These are phyloP conservation scores for Colletotrichum viniferum DNA, from an alignment of 2,329 filamentous ascomycete genomes.

Conservation along the genomic window DNA sequence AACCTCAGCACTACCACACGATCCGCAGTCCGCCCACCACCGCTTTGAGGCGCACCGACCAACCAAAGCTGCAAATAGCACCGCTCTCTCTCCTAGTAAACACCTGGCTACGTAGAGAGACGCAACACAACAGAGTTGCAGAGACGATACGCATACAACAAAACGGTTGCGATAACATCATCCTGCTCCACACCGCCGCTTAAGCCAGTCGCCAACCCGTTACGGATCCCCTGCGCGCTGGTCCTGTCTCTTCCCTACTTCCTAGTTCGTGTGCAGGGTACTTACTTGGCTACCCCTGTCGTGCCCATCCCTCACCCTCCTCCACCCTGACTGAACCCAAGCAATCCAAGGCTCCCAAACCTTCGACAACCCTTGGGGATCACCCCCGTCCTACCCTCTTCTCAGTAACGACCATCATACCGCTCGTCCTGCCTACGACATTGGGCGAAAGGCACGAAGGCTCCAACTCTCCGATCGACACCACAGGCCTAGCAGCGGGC, in stretches of 20 bases:
- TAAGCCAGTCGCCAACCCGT: background rate
- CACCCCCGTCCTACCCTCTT: background rate
- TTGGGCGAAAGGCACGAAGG: background rate
- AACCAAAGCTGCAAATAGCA: background rate
- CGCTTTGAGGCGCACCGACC: constrained; percentile 2
- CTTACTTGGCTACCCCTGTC: background rate
- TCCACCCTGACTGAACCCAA: background rate
- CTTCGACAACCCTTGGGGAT: background rate
- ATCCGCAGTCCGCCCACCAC: background rate
- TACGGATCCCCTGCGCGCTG: background rate
- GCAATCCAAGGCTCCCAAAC: background rate
- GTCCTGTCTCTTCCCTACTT: background rate
- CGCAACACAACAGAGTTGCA: background rate
- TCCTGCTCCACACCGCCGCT: constrained; percentile 20
- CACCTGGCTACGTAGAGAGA: background rate
- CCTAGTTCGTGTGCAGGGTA: background rate
- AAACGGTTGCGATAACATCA: constrained; percentile 18
- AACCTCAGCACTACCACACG: background rate
- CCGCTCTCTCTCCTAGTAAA: no score
- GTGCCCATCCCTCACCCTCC: background rate
- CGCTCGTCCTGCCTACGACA: background rate
- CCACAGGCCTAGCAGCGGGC: background rate
- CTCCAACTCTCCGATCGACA: background rate
- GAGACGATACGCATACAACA: background rate
- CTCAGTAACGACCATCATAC: background rate